Evolutionary conservation across 805 yeast genomes (phyloP).

Genomic region (Sungouiozyma intestinalis): DNA sequence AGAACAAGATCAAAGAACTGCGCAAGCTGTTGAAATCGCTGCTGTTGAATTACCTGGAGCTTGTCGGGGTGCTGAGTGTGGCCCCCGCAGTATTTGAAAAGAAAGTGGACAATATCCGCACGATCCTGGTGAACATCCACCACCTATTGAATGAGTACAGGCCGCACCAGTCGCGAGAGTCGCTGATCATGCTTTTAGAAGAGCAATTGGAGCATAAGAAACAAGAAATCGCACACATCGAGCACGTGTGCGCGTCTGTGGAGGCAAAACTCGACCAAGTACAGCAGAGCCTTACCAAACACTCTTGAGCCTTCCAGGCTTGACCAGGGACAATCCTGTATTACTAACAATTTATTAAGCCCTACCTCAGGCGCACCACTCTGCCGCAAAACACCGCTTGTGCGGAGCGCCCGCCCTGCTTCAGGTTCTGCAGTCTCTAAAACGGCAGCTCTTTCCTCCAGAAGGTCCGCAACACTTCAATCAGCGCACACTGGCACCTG

Average conservation of each 20-base stretch:
- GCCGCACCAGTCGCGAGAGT: conserved; percentile 91
- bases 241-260: conserved; percentile 33
- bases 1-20: conserved; percentile 53
- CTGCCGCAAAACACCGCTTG: too few species aligned
- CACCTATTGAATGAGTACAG: conserved; percentile 86
- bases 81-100: conserved; percentile 55
- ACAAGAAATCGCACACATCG: conserved; percentile 38
- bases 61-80: conserved; percentile 64
- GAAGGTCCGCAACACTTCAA: too few species aligned
- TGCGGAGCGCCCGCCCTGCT: too few species aligned
- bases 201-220: conserved; percentile 59
- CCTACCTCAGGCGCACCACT: too few species aligned
- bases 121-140: conserved; percentile 78
- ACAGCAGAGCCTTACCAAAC: conserved; percentile 13
- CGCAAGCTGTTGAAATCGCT: conserved; percentile 72
- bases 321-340: too few species aligned
- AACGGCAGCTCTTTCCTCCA: too few species aligned
- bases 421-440: too few species aligned
- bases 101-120: conserved; percentile 70
- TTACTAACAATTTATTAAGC: neutral
- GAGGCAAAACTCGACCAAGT: conserved; percentile 26
- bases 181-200: conserved; percentile 62
- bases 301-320: too few species aligned
- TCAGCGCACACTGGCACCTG: too few species aligned
- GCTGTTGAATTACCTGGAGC: conserved; percentile 68